Evolutionary conservation across 2,329 filamentous ascomycete species (phyloP), one percentile per base, ranked within the genome.

Genomic region (Leptographium wingfieldii): DNA sequence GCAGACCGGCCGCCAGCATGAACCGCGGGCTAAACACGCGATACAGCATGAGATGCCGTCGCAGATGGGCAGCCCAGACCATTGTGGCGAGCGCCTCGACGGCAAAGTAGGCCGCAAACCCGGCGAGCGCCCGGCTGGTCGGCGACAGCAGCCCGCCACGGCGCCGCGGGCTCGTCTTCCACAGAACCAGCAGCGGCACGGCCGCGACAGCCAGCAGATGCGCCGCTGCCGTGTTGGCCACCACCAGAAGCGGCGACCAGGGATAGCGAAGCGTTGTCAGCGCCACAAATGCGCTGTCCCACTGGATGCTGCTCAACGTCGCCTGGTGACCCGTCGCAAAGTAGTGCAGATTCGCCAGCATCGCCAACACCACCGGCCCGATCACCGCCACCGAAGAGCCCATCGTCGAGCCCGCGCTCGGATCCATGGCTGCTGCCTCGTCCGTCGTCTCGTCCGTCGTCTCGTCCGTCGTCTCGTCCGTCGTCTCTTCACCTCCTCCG

Each of bases 241-340:
- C 75, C 43, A 99, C 83, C 29, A 94, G 77, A 2, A 97, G 69
- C 0, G 92, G 92, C 0, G 85, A 88, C 88, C 89, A 96, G 0
- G 94, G 94, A 73, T 99, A 96, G 60, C 83, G 82, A 64, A 99
- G 83, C 6, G 82, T 83, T 61, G 86, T 84, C 9, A 97, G 80
- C 0, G 92, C 88, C 65, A 99, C 89, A 73, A 99, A 99, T 3
- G 91, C 92, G 25, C 84, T 83, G 74, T 99, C 94, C 94, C 94
- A 99, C 69, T 99, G 94, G 68, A 99, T 92, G 65, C 85, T 89
- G 66, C 86, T 82, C 29, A 96, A 80, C 0, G 85, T 87, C 14
- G 92, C 92, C 73, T 97, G 92, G 72, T 99, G 94, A 63, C 94
- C 94, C 0, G 94, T 99, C 70, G 95, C 96, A 83, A 99, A 99